phyloP scores from a whole-genome alignment of 2,329 filamentous ascomycete species.

The Nannizziopsis barbatae region DNA sequence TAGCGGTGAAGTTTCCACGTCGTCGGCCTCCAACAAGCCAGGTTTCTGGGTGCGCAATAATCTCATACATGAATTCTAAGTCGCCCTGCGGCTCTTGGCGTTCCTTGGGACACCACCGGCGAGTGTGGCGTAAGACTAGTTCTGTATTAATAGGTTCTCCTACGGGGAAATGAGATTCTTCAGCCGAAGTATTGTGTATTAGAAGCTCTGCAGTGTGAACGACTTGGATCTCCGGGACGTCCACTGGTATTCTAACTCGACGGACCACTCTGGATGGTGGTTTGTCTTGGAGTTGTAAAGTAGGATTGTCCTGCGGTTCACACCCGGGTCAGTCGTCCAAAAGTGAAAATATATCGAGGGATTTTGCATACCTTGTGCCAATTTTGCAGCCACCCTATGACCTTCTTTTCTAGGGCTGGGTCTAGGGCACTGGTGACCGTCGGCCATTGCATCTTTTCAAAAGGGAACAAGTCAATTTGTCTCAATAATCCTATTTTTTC shows the following conservation, averaged over 20 bases:
- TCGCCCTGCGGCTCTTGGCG: constrained; percentile 29
- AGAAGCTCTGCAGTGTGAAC: constrained; percentile 57
- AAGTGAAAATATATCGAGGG: not conserved
- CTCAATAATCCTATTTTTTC: constrained; percentile 45
- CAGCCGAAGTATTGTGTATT: constrained; percentile 23
- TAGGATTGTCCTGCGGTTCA: constrained; percentile 24
- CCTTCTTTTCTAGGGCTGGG: constrained; percentile 31
- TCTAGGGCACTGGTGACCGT: constrained; percentile 43
- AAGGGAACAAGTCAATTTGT: constrained; percentile 42
- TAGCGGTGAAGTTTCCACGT: constrained; percentile 58
- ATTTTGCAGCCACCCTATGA: constrained; percentile 24
- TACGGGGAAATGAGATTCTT: constrained; percentile 24
- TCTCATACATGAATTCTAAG: constrained; percentile 74
- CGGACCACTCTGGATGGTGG: constrained; percentile 35
- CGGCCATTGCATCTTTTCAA: constrained; percentile 45
- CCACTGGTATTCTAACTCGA: constrained; percentile 76
- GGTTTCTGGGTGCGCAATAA: constrained; percentile 58
- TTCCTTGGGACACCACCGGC: constrained; percentile 39
- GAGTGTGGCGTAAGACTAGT: constrained; percentile 44
- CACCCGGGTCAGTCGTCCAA: not conserved
- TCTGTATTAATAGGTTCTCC: constrained; percentile 40
- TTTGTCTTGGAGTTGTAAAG: constrained; percentile 23
- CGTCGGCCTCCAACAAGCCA: constrained; percentile 80
- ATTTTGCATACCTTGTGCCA: constrained; percentile 45
- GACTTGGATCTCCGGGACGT: constrained; percentile 71